Evolutionary conservation across 108 stramenopile genomes (phyloP).

Genomic region (Hondaea fermentalgiana): DNA sequence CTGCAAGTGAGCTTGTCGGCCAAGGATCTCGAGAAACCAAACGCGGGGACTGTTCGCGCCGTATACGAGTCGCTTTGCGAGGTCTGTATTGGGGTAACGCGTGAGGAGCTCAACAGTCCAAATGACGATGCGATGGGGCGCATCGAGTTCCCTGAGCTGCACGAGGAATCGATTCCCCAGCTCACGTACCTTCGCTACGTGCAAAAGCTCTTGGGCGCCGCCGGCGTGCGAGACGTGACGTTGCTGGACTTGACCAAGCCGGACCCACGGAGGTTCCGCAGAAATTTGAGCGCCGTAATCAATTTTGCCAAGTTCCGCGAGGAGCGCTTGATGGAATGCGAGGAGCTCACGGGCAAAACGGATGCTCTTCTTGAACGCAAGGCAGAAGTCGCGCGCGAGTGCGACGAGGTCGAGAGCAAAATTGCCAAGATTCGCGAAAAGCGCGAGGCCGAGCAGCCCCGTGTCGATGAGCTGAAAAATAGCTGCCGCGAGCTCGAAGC

Average conservation of each 20-base stretch:
- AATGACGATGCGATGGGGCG: background rate
- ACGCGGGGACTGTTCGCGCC: background rate
- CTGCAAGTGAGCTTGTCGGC: background rate
- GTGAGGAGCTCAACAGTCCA: conserved; percentile 20
- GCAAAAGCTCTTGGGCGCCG: conserved; percentile 41
- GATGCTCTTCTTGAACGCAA: background rate
- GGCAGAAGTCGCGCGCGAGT: background rate
- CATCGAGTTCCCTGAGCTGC: conserved; percentile 48
- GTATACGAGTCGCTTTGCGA: conserved; percentile 20
- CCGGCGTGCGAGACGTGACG: conserved; percentile 44
- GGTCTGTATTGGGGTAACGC: conserved; percentile 20
- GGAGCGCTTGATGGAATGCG: conserved; percentile 23
- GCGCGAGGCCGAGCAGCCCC: conserved; percentile 9
- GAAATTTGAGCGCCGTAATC: conserved; percentile 46
- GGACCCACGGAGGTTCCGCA: conserved; percentile 12
- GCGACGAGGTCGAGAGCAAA: background rate
- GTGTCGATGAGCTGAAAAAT: background rate
- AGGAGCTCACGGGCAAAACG: background rate
- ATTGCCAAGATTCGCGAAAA: conserved; percentile 20
- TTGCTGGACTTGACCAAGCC: conserved; percentile 33
- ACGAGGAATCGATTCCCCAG: conserved; percentile 48
- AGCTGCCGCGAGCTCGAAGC: conserved; percentile 8
- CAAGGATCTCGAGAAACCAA: conserved; percentile 24
- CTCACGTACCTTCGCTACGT: conserved; percentile 38
- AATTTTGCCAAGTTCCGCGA: conserved; percentile 51